These are phyloP conservation scores for Spathaspora gorwiae DNA, from an alignment of 805 yeast genomes.

Conservation along the genomic window DNA sequence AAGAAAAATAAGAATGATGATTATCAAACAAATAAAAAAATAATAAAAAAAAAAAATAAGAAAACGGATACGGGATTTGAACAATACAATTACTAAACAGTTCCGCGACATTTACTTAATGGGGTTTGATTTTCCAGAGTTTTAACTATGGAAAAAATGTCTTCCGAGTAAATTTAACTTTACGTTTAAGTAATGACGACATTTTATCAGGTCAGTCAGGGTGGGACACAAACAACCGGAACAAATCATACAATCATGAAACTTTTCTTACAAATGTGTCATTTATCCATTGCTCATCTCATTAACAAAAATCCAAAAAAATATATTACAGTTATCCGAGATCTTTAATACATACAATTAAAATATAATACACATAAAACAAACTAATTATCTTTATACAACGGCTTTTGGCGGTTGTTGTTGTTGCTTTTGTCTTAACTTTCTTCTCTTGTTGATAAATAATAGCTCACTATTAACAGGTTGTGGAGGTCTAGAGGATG, in stretches of 20 bases:
- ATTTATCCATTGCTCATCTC: too few species aligned
- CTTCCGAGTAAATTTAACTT: not conserved
- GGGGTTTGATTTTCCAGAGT: not conserved
- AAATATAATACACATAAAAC: too few species aligned
- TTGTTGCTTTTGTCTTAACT: constrained; percentile 7
- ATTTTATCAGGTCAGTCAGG: not conserved
- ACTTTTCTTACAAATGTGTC: too few species aligned
- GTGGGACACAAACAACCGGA: too few species aligned
- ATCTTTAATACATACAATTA: too few species aligned
- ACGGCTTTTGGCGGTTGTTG: not conserved
- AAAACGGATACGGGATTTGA: too few species aligned
- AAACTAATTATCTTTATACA: not conserved
- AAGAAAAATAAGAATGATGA: too few species aligned
- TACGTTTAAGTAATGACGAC: not conserved
- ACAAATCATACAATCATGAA: too few species aligned
- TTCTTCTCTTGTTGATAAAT: constrained; percentile 50
- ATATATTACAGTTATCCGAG: not conserved
- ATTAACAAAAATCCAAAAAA: not conserved
- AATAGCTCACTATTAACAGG: constrained; percentile 41
- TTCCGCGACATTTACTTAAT: not conserved
- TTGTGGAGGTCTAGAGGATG: constrained; percentile 6
- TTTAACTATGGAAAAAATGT: not conserved
- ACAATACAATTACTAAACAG: too few species aligned
- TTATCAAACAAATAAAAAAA: too few species aligned
- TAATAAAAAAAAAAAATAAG: too few species aligned